Evolutionary conservation across 352 stramenopile genomes (phyloP).

Genomic region (Pythium folliculosum): DNA sequence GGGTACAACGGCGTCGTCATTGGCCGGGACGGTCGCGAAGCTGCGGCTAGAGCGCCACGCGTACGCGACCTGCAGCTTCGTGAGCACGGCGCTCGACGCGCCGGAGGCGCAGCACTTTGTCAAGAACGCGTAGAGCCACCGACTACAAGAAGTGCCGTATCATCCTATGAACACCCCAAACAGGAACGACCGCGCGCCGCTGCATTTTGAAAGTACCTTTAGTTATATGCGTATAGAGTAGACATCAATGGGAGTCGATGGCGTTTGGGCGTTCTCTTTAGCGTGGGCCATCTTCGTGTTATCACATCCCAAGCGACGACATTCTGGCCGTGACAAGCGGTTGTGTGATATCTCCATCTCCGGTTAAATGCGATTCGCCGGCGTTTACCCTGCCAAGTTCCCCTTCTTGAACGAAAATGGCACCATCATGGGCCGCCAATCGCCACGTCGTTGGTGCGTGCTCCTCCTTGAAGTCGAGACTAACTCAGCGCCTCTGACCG

Average conservation of each 20-base stretch:
- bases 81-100: constrained; percentile 35
- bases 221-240: constrained; percentile 9
- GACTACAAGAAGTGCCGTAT: not conserved
- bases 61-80: constrained; percentile 49
- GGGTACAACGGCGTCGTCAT: not conserved
- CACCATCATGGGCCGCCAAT: not conserved
- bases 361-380: constrained; percentile 21
- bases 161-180: not conserved
- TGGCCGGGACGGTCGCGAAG: constrained; percentile 40
- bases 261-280: not conserved
- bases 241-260: not conserved
- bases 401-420: not conserved
- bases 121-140: constrained; percentile 20
- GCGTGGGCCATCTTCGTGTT: not conserved
- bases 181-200: not conserved
- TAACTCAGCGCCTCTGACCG: not conserved
- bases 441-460: constrained; percentile 17
- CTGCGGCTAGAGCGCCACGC: constrained; percentile 62
- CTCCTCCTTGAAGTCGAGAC: not conserved
- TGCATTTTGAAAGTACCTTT: not conserved
- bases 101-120: constrained; percentile 19
- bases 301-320: too few relatives aligned
- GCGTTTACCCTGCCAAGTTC: not conserved
- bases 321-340: not conserved
- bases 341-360: constrained; percentile 5